Conservation (phyloP, 1,284 basidiomycete species). For the Phellinidium pouzarii region DNA sequence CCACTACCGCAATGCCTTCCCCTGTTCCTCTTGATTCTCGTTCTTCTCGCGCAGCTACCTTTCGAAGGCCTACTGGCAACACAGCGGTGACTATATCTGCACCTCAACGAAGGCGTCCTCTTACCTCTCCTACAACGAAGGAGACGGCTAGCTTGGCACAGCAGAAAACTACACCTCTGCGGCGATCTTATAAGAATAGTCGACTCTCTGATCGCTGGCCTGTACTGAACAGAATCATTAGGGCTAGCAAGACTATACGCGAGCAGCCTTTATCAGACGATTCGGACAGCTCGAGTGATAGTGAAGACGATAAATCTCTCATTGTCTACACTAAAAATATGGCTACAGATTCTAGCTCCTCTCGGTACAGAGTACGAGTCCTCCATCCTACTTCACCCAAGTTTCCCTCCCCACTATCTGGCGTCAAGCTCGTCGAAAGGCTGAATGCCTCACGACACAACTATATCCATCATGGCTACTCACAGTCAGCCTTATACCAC, state of each 20-base stretch:
- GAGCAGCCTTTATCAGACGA: not conserved
- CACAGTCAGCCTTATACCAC: conserved; percentile 12
- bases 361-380: not conserved
- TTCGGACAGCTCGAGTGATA: not conserved
- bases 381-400: conserved; percentile 12
- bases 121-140: not conserved
- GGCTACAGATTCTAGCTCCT: not conserved
- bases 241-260: not conserved
- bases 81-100: not conserved
- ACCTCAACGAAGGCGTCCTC: conserved; percentile 1
- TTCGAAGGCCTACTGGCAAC: not conserved
- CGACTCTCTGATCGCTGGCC: conserved; percentile 17
- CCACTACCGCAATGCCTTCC: not conserved
- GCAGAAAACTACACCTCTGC: not conserved
- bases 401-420: conserved; percentile 17
- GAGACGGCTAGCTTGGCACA: not conserved
- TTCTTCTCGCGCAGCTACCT: not conserved
- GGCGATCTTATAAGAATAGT: conserved; percentile 4
- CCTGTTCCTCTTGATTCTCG: not conserved
- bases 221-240: conserved; percentile 15
- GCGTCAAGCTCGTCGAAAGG: conserved; percentile 3
- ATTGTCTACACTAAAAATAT: not conserved
- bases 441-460: conserved; percentile 7
- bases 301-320: conserved; percentile 6
- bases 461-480: conserved; percentile 14